Base-by-base conservation (phyloP, 306 rosid genomes). In the Medicago arabica region DNA sequence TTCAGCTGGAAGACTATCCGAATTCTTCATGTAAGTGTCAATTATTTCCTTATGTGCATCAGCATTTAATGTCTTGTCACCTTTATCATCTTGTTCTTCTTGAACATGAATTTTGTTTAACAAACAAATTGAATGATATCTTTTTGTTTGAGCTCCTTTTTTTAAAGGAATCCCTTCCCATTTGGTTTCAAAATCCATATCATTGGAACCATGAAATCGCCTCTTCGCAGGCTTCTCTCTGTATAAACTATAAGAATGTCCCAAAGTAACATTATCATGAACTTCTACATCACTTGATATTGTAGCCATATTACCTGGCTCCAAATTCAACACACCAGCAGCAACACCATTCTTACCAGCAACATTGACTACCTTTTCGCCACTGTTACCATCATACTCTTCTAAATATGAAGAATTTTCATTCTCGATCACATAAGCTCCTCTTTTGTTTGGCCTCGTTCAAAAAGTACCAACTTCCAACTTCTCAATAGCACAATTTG, bases 1-100 rank as follows among this genome's bases (percentile, higher is more conserved):
- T 34, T 79, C 85, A 8, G 54, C 47, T 19, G 63, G 76, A 19
- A 75, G 47, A 51, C 84, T 84, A 71, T 90, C 83, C 13, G 86
- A 85, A 79, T 83, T 84, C 87, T 82, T 87, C 72, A 94, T 74
- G 84, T 85, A 91, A 15, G 87, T 78, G 77, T 94, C 83, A 40
- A 94, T 92, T 83, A 94, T 60, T 55, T 92, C 97, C 77, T 88
- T 86, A 82, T 81, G 88, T 34, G 89, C 93, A 67, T 88, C 88
- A 19, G 87, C 91, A 84, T 87, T 80, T 31, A 87, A 62, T 66
- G 90, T 67, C 70, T 94, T 78, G 36, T 75, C 84, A 21, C 77
- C 86, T 49, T 36, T 85, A 28, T 28, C 51, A 78, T 80, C 72
- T 75, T 81, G 79, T 61, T 76, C 83, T 69, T 65, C 85, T 1